Evolutionary conservation across 2,329 filamentous ascomycete species (phyloP).

Genomic region (Neopestalotiopsis rosae): DNA sequence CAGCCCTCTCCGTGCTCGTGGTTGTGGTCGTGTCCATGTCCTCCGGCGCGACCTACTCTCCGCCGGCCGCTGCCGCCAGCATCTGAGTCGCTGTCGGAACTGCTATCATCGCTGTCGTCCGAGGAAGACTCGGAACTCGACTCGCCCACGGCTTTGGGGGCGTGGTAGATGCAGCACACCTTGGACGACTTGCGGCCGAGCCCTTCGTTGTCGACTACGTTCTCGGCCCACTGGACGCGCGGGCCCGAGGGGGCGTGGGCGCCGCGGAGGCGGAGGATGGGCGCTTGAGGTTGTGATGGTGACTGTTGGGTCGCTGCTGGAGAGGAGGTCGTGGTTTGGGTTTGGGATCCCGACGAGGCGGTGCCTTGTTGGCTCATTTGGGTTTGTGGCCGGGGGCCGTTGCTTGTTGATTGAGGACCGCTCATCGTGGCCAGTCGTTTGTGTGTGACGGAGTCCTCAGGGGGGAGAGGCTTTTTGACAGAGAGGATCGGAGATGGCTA

Average conservation of each 20-base stretch:
- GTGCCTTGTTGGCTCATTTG: background rate
- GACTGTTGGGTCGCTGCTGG: constrained; percentile 3
- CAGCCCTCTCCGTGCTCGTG: constrained; percentile 42
- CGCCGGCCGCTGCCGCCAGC: constrained; percentile 50
- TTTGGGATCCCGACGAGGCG: background rate
- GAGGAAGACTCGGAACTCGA: constrained; percentile 73
- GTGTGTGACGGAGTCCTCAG: background rate
- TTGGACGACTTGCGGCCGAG: constrained; percentile 94
- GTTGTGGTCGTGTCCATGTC: constrained; percentile 35
- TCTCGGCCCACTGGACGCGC: constrained; percentile 89
- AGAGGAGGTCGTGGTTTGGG: background rate
- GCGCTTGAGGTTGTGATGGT: constrained; percentile 24
- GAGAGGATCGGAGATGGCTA: too few species aligned
- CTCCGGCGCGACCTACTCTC: constrained; percentile 32
- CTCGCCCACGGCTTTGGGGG: constrained; percentile 80
- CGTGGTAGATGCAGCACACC: constrained; percentile 99
- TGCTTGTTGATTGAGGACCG: background rate
- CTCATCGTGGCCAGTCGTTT: background rate
- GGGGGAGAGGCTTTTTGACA: background rate
- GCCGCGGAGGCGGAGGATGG: constrained; percentile 59
- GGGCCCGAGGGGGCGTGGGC: constrained; percentile 52
- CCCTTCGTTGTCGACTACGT: constrained; percentile 94
- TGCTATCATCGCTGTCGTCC: constrained; percentile 59
- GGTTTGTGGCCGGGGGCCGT: background rate
- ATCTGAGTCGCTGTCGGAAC: constrained; percentile 61